Base-by-base conservation (phyloP, 1,139 yeast genomes). In the Taiozyma sp. region DNA sequence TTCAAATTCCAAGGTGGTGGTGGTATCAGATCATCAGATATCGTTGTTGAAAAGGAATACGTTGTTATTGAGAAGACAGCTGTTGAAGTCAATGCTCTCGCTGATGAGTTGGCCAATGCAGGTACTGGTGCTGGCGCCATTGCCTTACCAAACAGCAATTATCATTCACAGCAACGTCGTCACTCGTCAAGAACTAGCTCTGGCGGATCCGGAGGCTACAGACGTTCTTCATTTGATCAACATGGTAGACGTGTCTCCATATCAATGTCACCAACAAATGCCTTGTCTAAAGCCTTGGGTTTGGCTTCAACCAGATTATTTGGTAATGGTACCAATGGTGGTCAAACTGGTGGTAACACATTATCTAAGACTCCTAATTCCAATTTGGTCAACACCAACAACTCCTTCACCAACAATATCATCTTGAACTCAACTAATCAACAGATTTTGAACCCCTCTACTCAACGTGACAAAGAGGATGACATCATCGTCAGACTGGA, bases 41-140 rank as follows among this genome's bases (percentile, higher is more conserved):
- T 77, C 16, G 70, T 75, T 37, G 70, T 83, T 50, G 95, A 87
- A 59, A 82, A 81, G 56, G 97, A 90, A 62, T 93, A 93, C 61
- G 98, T 93, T 44, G 96, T 93, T 41, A 93, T 93, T 28, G 98
- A 93, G 66, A 91, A 90, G 67, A 78, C 95, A 49, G 89, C 95
- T 0, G 97, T 93, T 5, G 98, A 93, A 66, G 96, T 93, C 11
- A 93, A 93, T 69, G 95, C 96, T 1, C 74, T 93, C 51, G 98
- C 98, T 10, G 98, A 93, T 67, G 96, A 90, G 64, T 72, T 91
- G 50, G 93, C 88, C 2, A 77, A 77, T 56, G 83, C 85, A 2
- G 87, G 88, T 1, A 71, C 79, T 49, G 81, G 83, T 1, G 80
- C 76, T 4, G 74, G 72, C 26, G 84, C 81, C 0, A 74, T 77